Base-by-base conservation (phyloP, 75 land plant species). In the Pseudotsuga menziesii region DNA sequence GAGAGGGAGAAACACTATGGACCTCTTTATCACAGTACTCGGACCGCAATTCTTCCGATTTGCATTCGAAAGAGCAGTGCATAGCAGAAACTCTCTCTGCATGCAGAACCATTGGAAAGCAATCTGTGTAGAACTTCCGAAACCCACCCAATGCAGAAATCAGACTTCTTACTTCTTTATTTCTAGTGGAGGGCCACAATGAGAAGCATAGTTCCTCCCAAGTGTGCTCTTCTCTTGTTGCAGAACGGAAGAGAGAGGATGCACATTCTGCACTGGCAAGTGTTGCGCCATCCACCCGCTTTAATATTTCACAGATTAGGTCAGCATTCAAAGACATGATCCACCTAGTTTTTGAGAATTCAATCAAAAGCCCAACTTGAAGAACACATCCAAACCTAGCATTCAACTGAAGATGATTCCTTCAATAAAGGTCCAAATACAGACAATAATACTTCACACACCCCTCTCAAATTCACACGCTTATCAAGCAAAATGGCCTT, bases 251-350 rank as follows among this genome's bases (percentile, higher is more conserved):
- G 2, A 78, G 77, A n/a, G 85, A 75, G 81, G 90, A 89, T 32
- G 84, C 82, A 82, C 94, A 94, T 56, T 79, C 90, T 27, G 94
- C 94, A 56, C 73, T 90, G 5, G 97, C 97, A 27, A 94, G 84
- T 39, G 87, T 88, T 26, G 84, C 72, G 2, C 91, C 94, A 78
- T 94, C 97, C 55, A 90, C 88, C 27, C 92, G 88, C 52, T 84
- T 83, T 52, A 92, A 59, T 56, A 94, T 83, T 72, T 92, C 97
- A 67, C 83, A 89, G 56, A 91, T 83, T 3, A 91, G 66, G 75
- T 93, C 96, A 52, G 58, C 79, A 78, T 82, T 86, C 85, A 91
- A 63, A 57, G 86, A 67, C 32, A 86, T 58, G 26, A 74, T 70
- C 58, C 23, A n/a, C n/a, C 3, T 0, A 48, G 8, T 8, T 44